Conservation (phyloP, 2,329 filamentous ascomycete genomes). For the Microdochium trichocladiopsis region DNA sequence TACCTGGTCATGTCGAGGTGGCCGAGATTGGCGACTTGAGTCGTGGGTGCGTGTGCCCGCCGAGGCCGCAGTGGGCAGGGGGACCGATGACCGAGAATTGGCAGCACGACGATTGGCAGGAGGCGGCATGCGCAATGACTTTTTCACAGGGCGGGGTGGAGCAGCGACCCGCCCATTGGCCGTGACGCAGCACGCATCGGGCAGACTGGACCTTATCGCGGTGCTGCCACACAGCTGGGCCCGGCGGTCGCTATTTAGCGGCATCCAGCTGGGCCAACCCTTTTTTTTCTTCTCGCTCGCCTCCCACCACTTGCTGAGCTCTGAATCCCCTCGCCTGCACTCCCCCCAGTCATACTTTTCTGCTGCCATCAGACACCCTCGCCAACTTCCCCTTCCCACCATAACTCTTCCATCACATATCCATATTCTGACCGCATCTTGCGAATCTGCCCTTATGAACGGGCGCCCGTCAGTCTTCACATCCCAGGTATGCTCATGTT, state of each 20-base stretch:
- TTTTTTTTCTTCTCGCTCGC: constrained; percentile 6
- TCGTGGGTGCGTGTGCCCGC: background rate
- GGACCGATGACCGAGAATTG: background rate
- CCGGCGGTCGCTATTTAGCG: background rate
- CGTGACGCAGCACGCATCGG: too few relatives aligned
- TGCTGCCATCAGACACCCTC: constrained; percentile 1
- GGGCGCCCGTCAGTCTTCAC: constrained; percentile 78
- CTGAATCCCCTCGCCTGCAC: background rate
- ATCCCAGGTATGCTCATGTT: constrained; percentile 59
- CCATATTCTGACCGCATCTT: constrained; percentile 10
- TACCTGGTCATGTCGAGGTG: too few relatives aligned
- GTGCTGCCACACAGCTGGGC: background rate
- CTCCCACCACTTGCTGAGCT: constrained; percentile 1
- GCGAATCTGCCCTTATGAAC: constrained; percentile 70
- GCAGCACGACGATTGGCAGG: background rate
- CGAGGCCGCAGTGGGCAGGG: background rate
- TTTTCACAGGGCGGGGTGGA: background rate
- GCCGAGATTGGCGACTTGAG: too few relatives aligned
- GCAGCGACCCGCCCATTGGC: background rate
- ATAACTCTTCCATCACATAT: constrained; percentile 9
- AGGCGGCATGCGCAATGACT: background rate
- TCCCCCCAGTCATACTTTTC: background rate
- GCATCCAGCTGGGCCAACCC: background rate
- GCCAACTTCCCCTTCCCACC: constrained; percentile 6
- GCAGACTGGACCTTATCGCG: background rate